phyloP scores from a whole-genome alignment of 257 asterid species.

The Scutellaria minor region DNA sequence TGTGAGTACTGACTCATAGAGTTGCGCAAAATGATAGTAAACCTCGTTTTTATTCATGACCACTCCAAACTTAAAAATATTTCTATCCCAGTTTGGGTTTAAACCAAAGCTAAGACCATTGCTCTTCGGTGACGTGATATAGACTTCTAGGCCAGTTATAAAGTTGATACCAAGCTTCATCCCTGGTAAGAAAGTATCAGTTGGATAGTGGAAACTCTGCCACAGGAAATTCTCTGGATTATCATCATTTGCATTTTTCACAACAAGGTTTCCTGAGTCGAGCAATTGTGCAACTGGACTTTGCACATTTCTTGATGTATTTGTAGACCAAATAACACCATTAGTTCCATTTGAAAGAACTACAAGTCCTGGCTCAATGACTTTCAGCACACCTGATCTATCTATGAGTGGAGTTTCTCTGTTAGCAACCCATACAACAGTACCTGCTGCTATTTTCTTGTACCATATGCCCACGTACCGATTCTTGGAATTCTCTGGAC shows the following conservation, averaged over 20 bases:
- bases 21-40: background rate
- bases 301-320: slow-evolving; percentile 32
- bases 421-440: slow-evolving; percentile 61
- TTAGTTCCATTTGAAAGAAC: slow-evolving; percentile 37
- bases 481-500: background rate
- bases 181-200: slow-evolving; percentile 53
- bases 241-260: slow-evolving; percentile 43
- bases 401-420: slow-evolving; percentile 40
- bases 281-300: slow-evolving; percentile 48
- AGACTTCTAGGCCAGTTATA: slow-evolving; percentile 37
- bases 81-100: slow-evolving; percentile 21
- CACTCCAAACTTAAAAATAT: background rate
- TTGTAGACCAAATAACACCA: slow-evolving; percentile 48
- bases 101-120: slow-evolving; percentile 40
- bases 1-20: background rate
- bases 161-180: slow-evolving; percentile 55
- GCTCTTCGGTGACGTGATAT: slow-evolving; percentile 46
- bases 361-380: slow-evolving; percentile 35
- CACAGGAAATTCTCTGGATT: slow-evolving; percentile 42
- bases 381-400: slow-evolving; percentile 40
- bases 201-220: slow-evolving; percentile 62
- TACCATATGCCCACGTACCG: slow-evolving; percentile 59
- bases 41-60: slow-evolving; percentile 24
- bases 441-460: slow-evolving; percentile 35
- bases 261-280: slow-evolving; percentile 58